A percentile compares a stretch with the other conserved stretches of the same genome.
These are phyloP conservation scores for Erodium maritimum DNA, from an alignment of 345 rosid species.

Conservation along the genomic window DNA sequence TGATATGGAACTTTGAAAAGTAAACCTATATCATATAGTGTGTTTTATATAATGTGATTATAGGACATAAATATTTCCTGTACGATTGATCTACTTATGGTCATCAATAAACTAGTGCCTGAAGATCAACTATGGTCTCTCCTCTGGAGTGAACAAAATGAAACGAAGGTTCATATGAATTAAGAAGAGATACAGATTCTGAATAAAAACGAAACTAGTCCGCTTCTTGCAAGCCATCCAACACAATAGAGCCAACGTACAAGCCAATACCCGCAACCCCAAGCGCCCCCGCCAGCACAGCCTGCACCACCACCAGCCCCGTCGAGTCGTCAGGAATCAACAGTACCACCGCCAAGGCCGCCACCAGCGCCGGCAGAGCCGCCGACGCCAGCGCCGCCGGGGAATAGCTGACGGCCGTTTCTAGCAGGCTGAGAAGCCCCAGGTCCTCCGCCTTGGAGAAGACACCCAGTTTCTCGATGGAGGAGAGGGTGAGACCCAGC, in stretches of 20 bases:
- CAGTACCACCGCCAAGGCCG: constrained; percentile 56
- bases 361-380: constrained; percentile 55
- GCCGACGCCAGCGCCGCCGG: constrained; percentile 74
- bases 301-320: constrained; percentile 51
- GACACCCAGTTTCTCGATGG: constrained; percentile 70
- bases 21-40: no score
- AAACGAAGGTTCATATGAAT: neutral
- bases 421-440: constrained; percentile 72
- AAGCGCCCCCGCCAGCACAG: constrained; percentile 56
- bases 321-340: constrained; percentile 75
- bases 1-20: no score
- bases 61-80: no score
- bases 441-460: constrained; percentile 90
- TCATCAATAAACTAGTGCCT: no score
- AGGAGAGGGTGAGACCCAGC: constrained; percentile 66
- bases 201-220: no score
- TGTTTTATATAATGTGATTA: no score
- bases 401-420: constrained; percentile 42
- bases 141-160: no score
- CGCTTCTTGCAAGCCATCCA: constrained; percentile 80
- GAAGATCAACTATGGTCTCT: no score
- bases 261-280: constrained; percentile 59
- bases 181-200: neutral
- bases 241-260: constrained; percentile 63
- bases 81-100: no score